phyloP scores from a whole-genome alignment of 208 protist species.

The Crithidia bombi region DNA sequence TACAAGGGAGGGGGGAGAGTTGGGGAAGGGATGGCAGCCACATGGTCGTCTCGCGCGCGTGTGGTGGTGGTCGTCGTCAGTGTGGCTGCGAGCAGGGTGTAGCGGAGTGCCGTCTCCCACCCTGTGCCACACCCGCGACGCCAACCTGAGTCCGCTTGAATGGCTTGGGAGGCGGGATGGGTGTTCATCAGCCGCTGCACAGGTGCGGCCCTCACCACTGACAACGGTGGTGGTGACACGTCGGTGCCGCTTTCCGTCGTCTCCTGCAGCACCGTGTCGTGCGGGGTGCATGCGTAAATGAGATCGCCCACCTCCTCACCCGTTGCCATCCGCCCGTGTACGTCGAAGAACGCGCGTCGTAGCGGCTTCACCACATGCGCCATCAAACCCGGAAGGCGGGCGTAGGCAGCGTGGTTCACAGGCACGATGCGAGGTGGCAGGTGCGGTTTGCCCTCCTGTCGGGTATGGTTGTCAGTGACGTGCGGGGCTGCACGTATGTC shows the following conservation, averaged over 20 bases:
- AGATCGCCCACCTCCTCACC: slow-evolving; percentile 53
- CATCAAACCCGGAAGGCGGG: slow-evolving; percentile 50
- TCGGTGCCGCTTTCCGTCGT: not conserved
- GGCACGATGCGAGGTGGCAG: not conserved
- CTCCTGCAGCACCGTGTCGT: not conserved
- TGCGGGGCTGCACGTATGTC: not conserved
- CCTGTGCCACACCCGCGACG: slow-evolving; percentile 13
- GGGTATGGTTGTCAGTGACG: not conserved
- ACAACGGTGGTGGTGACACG: not conserved
- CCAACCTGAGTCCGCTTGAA: slow-evolving; percentile 18
- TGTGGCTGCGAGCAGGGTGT: slow-evolving; percentile 1
- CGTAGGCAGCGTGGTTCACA: slow-evolving; percentile 14
- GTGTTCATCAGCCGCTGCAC: slow-evolving; percentile 9
- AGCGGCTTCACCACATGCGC: slow-evolving; percentile 55
- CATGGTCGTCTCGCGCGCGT: too few species aligned
- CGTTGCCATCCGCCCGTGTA: slow-evolving; percentile 57
- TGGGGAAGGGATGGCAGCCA: not conserved
- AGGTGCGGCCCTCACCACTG: not conserved
- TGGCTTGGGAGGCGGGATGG: not conserved
- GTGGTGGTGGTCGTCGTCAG: not conserved
- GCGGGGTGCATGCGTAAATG: slow-evolving; percentile 15
- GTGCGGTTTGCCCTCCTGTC: not conserved
- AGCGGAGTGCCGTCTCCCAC: slow-evolving; percentile 26
- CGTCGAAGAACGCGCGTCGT: slow-evolving; percentile 54
- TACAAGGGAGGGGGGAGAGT: slow-evolving; percentile 35